A percentile compares a stretch with the other conserved stretches of the same genome.
Evolutionary conservation across 2,329 filamentous ascomycete species (phyloP).

Genomic region (Fusarium sp.): DNA sequence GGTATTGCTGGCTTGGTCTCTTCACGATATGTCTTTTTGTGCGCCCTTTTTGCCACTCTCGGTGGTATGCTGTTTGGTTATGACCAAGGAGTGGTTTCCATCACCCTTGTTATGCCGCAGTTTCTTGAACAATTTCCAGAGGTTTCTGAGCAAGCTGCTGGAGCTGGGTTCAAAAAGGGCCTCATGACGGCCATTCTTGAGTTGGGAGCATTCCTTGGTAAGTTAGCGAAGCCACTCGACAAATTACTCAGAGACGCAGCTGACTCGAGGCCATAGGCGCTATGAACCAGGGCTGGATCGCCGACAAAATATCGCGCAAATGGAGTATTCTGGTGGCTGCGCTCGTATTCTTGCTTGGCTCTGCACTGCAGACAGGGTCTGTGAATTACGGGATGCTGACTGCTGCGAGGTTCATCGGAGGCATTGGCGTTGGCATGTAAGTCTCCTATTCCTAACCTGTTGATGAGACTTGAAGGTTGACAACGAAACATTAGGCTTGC

Average conservation of each 20-base stretch:
- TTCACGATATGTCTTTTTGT: not conserved
- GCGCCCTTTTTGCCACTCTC: not conserved
- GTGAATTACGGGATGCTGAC: not conserved
- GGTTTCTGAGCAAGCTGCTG: not conserved
- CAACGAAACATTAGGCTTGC: not conserved
- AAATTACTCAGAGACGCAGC: no score
- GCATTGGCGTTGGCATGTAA: not conserved
- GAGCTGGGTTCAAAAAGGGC: not conserved
- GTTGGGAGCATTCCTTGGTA: not conserved
- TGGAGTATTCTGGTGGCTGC: not conserved
- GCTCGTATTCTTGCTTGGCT: not conserved
- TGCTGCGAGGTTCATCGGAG: not conserved
- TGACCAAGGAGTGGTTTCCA: not conserved
- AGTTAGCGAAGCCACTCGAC: not conserved
- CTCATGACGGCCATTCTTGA: not conserved
- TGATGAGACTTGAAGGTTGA: not conserved
- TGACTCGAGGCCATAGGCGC: not conserved
- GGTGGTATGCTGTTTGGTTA: not conserved
- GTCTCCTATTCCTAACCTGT: not conserved
- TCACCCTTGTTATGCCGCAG: not conserved
- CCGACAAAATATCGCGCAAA: conserved; percentile 14
- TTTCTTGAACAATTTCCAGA: not conserved
- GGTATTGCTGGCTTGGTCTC: not conserved
- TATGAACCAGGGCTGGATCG: conserved; percentile 4
- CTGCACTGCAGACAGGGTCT: not conserved